Evolutionary conservation across 495 filamentous ascomycete genomes (phyloP), one percentile per base, ranked within the genome.

Genomic region (Tetracladium marchalianum): DNA sequence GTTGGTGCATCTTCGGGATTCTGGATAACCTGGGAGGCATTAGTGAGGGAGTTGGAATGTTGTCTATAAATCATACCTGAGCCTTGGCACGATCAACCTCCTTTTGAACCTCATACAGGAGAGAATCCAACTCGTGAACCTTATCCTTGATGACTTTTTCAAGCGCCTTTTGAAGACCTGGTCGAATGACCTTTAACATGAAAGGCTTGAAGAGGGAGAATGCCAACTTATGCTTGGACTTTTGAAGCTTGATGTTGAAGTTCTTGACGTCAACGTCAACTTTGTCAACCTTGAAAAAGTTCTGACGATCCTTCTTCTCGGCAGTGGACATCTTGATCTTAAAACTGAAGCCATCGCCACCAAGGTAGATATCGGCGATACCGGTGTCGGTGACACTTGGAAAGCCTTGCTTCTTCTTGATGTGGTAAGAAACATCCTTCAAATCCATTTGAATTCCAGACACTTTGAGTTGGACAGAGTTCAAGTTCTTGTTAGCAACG

Each of bases 341-440:
- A 78, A 97, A 95, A 57, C 78, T 80, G 64, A 98, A 82, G 34
- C 92, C 92, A 22, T 81, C 73, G 41, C 93, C 92, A 32, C 82
- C 86, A 39, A 98, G 76, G 66, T 86, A 80, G 60, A 98, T 82
- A 58, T 97, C 87, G 70, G 86, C 85, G 24, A 98, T 67, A 66
- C 92, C 92, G 3, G 75, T 84, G 57, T 98, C 92, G 39, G 78
- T 89, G 61, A 98, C 71, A 11, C 84, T 77, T 2, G 90, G 93
- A 72, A 96, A 96, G 36, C 93, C 93, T 60, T 93, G 72, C 75
- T 98, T 98, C 67, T 82, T 84, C 66, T 93, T 89, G 70, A 98
- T 75, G 63, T 95, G 90, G 71, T 93, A 98, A 69, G 82, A 84
- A 42, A 98, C 85, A 63, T 97, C 92, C 52, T 76, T 71, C 56